phyloP scores from a whole-genome alignment of 176 grass and related monocot genomes.

The Tillandsia leiboldiana region DNA sequence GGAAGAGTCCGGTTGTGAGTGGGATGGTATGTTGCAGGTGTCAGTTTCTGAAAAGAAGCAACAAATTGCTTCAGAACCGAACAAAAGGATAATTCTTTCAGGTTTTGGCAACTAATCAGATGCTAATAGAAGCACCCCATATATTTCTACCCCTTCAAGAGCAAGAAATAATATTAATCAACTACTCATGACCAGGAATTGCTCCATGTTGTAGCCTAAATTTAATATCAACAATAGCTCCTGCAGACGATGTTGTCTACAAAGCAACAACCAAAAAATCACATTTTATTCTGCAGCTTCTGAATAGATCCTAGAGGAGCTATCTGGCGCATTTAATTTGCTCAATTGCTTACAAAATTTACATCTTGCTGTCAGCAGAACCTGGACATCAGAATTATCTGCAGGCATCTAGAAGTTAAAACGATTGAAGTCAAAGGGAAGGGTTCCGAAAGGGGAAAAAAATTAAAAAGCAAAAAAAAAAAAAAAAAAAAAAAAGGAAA shows the following conservation, averaged over 20 bases:
- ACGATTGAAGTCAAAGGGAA: too few relatives aligned
- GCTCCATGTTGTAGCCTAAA: background rate
- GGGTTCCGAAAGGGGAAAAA: too few relatives aligned
- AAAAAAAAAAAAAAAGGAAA: background rate
- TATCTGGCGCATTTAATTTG: background rate
- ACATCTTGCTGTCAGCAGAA: too few relatives aligned
- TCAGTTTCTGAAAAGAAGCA: conserved; percentile 42
- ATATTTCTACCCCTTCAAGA: background rate
- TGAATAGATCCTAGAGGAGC: background rate
- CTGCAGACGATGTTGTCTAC: background rate
- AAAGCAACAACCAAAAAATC: background rate
- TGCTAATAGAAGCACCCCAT: background rate
- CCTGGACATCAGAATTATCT: too few relatives aligned
- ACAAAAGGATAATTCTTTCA: background rate
- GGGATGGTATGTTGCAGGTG: conserved; percentile 54
- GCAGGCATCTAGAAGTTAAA: too few relatives aligned
- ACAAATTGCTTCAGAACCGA: background rate
- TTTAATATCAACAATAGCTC: background rate
- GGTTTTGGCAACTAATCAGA: background rate
- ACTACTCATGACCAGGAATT: background rate
- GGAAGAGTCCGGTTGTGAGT: conserved; percentile 60
- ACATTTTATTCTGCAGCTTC: background rate
- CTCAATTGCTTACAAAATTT: too few relatives aligned
- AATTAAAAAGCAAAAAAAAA: background rate
- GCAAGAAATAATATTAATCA: background rate